Percentiles rank a stretch among this genome's conserved stretches.
Evolutionary conservation across 352 stramenopile species (phyloP).

Genomic region (Phytophthora ramorum): DNA sequence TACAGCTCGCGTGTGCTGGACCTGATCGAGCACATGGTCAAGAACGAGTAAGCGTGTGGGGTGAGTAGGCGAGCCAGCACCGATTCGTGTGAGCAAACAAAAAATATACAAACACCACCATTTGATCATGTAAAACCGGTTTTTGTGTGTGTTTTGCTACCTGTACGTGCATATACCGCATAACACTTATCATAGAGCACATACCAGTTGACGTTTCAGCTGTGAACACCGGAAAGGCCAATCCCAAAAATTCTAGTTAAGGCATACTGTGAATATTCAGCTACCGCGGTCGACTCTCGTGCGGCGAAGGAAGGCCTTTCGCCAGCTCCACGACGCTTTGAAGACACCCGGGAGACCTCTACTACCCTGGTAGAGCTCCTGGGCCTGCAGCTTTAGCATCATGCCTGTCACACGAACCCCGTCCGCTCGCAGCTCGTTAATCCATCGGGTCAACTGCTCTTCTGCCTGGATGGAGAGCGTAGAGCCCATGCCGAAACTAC

Average conservation of each 20-base stretch:
- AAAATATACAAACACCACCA: too few relatives aligned
- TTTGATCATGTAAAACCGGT: too few relatives aligned
- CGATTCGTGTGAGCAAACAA: too few relatives aligned
- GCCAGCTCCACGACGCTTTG: constrained; percentile 15
- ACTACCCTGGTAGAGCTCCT: constrained; percentile 7
- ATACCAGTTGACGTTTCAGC: too few relatives aligned
- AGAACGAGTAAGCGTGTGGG: constrained; percentile 26
- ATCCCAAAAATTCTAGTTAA: too few relatives aligned
- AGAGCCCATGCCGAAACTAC: not conserved
- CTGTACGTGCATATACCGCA: too few relatives aligned
- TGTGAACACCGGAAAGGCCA: too few relatives aligned
- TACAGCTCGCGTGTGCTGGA: constrained; percentile 98
- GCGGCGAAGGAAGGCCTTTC: constrained; percentile 14
- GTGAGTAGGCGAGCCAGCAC: too few relatives aligned
- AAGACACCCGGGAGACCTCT: not conserved
- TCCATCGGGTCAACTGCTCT: constrained; percentile 11
- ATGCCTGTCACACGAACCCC: constrained; percentile 2
- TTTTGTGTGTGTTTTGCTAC: too few relatives aligned
- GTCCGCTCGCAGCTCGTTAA: constrained; percentile 5
- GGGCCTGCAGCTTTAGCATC: constrained; percentile 9
- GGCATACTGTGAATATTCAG: too few relatives aligned
- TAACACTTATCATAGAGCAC: too few relatives aligned
- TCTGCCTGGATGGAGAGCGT: not conserved
- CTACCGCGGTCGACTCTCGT: too few relatives aligned
- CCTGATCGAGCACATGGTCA: constrained; percentile 97